A percentile compares a stretch with the other conserved stretches of the same genome.
Conservation (phyloP, 768 basidiomycete genomes). For the Naganishia friedmannii region DNA sequence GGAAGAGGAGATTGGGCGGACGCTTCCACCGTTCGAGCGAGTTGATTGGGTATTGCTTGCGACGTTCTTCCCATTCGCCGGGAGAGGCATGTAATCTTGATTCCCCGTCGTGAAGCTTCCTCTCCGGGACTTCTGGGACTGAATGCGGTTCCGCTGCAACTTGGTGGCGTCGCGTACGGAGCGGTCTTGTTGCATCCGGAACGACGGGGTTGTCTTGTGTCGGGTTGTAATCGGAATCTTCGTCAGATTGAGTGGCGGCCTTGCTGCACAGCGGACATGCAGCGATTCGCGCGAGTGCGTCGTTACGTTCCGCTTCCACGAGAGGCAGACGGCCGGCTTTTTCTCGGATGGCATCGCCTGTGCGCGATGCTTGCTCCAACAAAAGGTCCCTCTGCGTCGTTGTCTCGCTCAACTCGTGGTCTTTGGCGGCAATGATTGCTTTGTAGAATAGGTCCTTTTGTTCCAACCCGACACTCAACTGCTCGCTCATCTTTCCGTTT, state of each 20-base stretch:
- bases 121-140: neutral
- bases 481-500: neutral
- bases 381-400: neutral
- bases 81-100: neutral
- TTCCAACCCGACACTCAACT: conserved; percentile 4
- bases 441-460: conserved; percentile 12
- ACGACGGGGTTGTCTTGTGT: neutral
- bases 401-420: conserved; percentile 1
- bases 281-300: neutral
- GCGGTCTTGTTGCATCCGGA: neutral
- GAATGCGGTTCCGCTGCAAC: neutral
- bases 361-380: neutral
- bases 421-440: conserved; percentile 10
- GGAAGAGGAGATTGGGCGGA: too few relatives aligned
- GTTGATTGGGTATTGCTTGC: neutral
- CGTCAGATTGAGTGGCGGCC: neutral
- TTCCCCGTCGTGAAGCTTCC: neutral
- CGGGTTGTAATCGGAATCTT: neutral
- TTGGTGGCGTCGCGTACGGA: neutral
- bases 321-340: neutral
- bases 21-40: conserved; percentile 1
- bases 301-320: neutral
- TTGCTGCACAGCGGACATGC: neutral
- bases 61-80: neutral
- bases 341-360: neutral